A percentile compares a stretch with the other conserved stretches of the same genome.
Evolutionary conservation across 2,329 filamentous ascomycete species (phyloP).

Genomic region (Aspergillus novoparasiticus): DNA sequence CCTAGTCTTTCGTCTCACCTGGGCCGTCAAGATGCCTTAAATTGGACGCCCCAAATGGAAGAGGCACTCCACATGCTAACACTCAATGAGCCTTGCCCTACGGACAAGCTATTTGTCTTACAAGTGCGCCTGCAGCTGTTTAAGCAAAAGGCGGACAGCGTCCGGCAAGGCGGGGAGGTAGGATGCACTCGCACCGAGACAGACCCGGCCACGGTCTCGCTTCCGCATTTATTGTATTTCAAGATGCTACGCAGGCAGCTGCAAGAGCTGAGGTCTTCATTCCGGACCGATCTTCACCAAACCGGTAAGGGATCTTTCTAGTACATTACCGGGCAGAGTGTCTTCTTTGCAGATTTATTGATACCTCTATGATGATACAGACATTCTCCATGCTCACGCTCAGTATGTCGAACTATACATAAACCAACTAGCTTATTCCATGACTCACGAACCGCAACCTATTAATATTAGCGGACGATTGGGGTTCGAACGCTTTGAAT

Average conservation of each 20-base stretch:
- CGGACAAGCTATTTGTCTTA: constrained; percentile 34
- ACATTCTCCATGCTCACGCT: constrained; percentile 30
- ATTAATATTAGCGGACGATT: constrained; percentile 13
- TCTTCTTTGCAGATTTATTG: not conserved
- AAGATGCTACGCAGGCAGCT: constrained; percentile 35
- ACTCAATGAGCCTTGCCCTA: constrained; percentile 25
- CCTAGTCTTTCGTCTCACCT: constrained; percentile 39
- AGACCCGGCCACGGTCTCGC: constrained; percentile 10
- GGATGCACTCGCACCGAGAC: constrained; percentile 16
- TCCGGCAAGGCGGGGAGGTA: constrained; percentile 34
- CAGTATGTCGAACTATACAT: constrained; percentile 33
- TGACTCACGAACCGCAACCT: constrained; percentile 20
- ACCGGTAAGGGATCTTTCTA: constrained; percentile 19
- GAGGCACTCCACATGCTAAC: constrained; percentile 34
- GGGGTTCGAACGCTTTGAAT: constrained; percentile 36
- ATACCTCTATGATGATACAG: constrained; percentile 17
- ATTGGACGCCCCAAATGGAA: constrained; percentile 46
- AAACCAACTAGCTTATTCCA: constrained; percentile 30
- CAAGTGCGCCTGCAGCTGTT: constrained; percentile 44
- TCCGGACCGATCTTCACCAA: constrained; percentile 25
- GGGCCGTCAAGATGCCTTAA: constrained; percentile 36
- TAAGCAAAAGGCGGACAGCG: constrained; percentile 31
- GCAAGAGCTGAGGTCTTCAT: constrained; percentile 32
- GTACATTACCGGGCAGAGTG: no score
- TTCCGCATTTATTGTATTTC: constrained; percentile 30